Conservation (phyloP, 2,329 filamentous ascomycete species). For the Hypoxylon sp. region DNA sequence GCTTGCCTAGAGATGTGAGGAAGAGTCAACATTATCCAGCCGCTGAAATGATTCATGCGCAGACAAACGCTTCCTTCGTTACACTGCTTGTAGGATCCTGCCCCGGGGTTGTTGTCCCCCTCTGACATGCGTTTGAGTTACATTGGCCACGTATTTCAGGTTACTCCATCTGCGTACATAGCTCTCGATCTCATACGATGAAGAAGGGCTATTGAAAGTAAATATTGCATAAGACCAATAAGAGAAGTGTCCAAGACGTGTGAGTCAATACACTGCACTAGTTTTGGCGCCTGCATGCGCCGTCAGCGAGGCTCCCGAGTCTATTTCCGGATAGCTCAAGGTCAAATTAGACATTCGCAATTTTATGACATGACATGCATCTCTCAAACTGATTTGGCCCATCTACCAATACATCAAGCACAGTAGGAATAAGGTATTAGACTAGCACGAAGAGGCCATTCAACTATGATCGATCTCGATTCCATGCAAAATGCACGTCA, state of each 20-base stretch:
- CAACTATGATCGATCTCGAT: constrained; percentile 36
- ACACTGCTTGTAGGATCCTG: background rate
- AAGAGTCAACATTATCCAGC: constrained; percentile 24
- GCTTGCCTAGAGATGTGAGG: constrained; percentile 31
- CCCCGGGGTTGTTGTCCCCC: constrained; percentile 2
- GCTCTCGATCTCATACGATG: constrained; percentile 17
- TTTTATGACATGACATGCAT: constrained; percentile 31
- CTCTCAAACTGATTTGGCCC: constrained; percentile 18
- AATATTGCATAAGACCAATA: constrained; percentile 23
- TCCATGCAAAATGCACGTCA: constrained; percentile 41
- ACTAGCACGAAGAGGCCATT: constrained; percentile 8
- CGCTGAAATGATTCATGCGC: no score
- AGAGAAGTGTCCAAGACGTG: constrained; percentile 15
- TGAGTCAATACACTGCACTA: constrained; percentile 30
- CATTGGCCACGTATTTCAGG: constrained; percentile 31
- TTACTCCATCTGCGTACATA: constrained; percentile 16
- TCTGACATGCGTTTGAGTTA: constrained; percentile 24
- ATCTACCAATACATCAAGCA: constrained; percentile 9
- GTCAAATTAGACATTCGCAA: constrained; percentile 29
- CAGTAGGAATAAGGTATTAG: background rate
- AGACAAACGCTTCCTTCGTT: background rate
- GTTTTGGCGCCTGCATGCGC: constrained; percentile 24
- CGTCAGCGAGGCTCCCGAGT: constrained; percentile 30
- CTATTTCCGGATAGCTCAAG: constrained; percentile 28
- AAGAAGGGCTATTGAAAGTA: constrained; percentile 2